Evolutionary conservation across 768 basidiomycete genomes (phyloP), one percentile per base, ranked within the genome.

Genomic region (Suillus ampliporus): DNA sequence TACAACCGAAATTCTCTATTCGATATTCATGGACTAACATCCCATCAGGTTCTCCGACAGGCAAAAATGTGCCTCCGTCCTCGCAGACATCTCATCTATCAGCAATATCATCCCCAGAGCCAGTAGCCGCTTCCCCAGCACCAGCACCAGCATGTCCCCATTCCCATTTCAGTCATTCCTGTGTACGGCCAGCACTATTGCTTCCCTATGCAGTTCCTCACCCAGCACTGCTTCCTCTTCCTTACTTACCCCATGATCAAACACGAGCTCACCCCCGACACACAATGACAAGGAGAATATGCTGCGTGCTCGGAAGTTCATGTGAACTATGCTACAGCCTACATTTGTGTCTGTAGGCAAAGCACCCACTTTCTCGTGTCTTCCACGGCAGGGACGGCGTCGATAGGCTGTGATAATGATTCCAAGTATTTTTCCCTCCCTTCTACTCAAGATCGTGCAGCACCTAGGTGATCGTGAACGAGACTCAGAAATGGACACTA

Each of bases 51-150:
- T 90, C 69, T 77, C 85, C 17, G 89, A 86, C 66, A 81, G 78
- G 67, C 87, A 87, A 63, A 90, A 89, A 74, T 86, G 89, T 21
- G 89, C 89, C 0, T 89, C 89, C 0, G 65, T 91, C 35, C 69
- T 91, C 58, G 84, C 87, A 0, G 90, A 90, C 70, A 83, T 90
- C 21, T 87, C 87, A 63, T 80, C 83, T 43, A 77, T 87, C 44
- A n/a, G n/a, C n/a, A n/a, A 80, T 80, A 9, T 79, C 83, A 4
- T 86, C 82, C 0, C 71, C 86, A 19, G 71, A 77, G 15, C 74
- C 78, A 0, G 75, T 76, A 6, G 62, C 76, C 17, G 66, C 79
- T 2, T 65, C 73, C 6, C 70, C 56, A 61, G 17, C 70, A 63
- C 43, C 72, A 48, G 50, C 68, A 4, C 60, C 66, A 15, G n/a